Evolutionary conservation across 352 stramenopile genomes (phyloP), one percentile per base, ranked within the genome.

Genomic region (Globisporangium nodosum): DNA sequence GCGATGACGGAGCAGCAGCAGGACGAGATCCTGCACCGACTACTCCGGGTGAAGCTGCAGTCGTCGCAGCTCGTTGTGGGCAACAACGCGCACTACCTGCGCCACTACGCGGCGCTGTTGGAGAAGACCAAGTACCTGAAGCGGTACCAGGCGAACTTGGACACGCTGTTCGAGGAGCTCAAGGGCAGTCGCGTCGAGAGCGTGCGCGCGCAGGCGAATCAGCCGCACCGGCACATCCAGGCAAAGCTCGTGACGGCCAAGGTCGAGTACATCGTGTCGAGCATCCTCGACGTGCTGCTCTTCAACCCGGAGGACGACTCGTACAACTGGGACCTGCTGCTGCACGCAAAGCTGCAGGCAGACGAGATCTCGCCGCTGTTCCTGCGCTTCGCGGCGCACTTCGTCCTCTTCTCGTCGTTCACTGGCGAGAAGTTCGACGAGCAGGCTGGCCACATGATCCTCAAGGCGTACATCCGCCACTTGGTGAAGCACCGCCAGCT

Each of bases 401-500:
- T 94, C 50, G 73, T 91, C 18, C 69, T 92, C 42, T 91, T 93
- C 33, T 72, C 83, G 6, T 58, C 61, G 20, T 87, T 85, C 58
- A 92, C 83, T 37, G 79, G 75, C 9, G 81, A 92, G 49, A 65
- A 61, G 7, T 88, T 88, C 43, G 78, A 91, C 48, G 71, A 80
- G 33, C 61, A 74, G 35, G 74, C 80, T 3, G 76, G 76, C 20
- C 78, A 92, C 61, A 88, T 90, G 70, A 90, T 92, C 61, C 49
- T 91, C 16, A 92, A 92, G 63, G 58, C 80, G 20, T 94, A 94
- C 56, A 87, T 94, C 58, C 79, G 85, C 0, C 81, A 94, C 52
- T 60, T 94, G 21, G 78, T 92, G 30, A 86, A 91, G 66, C 81
- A 92, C 27, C 72, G 72, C 2, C 82, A 94, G 40, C 70, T 88